A percentile compares a stretch with the other conserved stretches of the same genome.
Evolutionary conservation across 345 rosid species (phyloP).

Genomic region (Pelargonium nanum): DNA sequence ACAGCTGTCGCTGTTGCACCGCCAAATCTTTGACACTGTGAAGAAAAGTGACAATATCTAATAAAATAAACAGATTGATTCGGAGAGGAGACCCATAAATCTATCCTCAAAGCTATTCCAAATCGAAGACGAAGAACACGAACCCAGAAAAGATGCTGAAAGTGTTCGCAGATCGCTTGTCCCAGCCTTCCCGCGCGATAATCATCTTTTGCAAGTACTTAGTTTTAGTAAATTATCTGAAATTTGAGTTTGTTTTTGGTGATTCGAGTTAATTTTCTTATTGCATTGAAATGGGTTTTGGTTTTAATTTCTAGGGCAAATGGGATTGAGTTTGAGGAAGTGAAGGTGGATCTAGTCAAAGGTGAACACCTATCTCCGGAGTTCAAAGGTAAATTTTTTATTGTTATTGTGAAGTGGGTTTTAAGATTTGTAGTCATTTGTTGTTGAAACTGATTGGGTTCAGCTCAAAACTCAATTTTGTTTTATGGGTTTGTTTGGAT

Average conservation of each 20-base stretch:
- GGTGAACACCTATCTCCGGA: constrained; percentile 53
- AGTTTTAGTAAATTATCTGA: not conserved
- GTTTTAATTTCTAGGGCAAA: constrained; percentile 30
- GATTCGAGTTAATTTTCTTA: not conserved
- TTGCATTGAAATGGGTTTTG: not conserved
- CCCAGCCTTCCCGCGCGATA: constrained; percentile 76
- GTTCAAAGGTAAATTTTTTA: constrained; percentile 42
- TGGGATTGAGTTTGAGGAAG: constrained; percentile 72
- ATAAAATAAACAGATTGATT: too few species aligned
- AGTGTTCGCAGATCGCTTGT: constrained; percentile 61
- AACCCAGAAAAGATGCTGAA: constrained; percentile 46
- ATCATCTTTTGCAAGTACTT: constrained; percentile 85
- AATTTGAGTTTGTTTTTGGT: not conserved
- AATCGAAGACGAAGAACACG: not conserved
- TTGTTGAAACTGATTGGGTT: too few species aligned
- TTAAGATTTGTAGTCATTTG: not conserved
- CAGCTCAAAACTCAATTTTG: not conserved
- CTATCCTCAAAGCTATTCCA: too few species aligned
- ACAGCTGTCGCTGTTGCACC: too few species aligned
- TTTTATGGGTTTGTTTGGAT: not conserved
- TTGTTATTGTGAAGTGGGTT: not conserved
- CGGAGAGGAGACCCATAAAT: too few species aligned
- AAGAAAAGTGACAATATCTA: too few species aligned
- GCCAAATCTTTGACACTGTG: too few species aligned
- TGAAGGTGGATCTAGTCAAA: constrained; percentile 35